Conservation (phyloP, 495 filamentous ascomycete genomes). For the Chaetomium tenue region DNA sequence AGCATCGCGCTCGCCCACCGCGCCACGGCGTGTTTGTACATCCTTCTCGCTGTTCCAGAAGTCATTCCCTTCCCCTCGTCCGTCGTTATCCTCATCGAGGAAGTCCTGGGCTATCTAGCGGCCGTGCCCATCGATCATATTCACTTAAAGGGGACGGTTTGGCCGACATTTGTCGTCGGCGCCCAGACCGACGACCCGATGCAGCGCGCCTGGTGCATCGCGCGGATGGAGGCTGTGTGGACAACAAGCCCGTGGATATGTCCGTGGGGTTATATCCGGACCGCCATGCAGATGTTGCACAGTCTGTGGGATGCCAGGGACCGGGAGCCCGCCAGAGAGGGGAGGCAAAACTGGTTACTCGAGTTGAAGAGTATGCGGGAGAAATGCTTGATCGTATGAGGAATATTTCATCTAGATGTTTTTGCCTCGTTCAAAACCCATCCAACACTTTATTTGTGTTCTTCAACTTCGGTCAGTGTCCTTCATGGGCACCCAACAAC, state of each 20-base stretch:
- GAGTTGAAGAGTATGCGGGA: conserved; percentile 36
- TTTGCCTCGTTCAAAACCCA: background rate
- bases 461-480: background rate
- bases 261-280: conserved; percentile 48
- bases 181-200: conserved; percentile 44
- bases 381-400: conserved; percentile 45
- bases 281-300: conserved; percentile 43
- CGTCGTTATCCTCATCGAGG: conserved; percentile 33
- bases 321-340: conserved; percentile 8
- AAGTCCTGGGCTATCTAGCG: conserved; percentile 47
- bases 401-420: background rate
- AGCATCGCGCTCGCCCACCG: conserved; percentile 47
- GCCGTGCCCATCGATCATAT: conserved; percentile 46
- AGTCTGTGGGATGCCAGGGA: conserved; percentile 44
- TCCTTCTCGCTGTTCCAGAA: conserved; percentile 34
- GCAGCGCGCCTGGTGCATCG: conserved; percentile 39
- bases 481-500: background rate
- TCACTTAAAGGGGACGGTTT: conserved; percentile 56
- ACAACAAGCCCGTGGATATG: conserved; percentile 35
- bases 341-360: conserved; percentile 38
- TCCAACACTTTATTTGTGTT: no score
- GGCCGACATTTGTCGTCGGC: conserved; percentile 59
- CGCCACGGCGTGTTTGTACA: conserved; percentile 45
- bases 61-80: conserved; percentile 25
- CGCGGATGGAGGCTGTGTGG: conserved; percentile 40